These are phyloP conservation scores for Apiotrichum akiyoshidainum DNA, from an alignment of 1,284 basidiomycete genomes.

Conservation along the genomic window DNA sequence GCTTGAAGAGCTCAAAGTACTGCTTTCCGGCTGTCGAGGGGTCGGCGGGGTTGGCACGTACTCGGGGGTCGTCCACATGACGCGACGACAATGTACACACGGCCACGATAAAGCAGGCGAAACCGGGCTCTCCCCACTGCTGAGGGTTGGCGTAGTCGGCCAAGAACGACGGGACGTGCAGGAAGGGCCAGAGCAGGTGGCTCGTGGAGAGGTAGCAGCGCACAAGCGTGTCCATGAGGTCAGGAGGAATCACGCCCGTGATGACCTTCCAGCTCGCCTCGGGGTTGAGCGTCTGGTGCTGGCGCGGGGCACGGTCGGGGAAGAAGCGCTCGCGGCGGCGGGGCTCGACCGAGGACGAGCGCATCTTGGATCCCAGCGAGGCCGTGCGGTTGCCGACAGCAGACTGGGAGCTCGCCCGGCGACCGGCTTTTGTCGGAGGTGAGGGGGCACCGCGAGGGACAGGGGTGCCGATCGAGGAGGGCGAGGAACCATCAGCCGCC, in stretches of 20 bases:
- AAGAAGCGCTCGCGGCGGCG: conserved; percentile 45
- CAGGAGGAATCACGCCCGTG: conserved; percentile 78
- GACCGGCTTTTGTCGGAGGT: conserved; percentile 7
- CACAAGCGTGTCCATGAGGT: conserved; percentile 74
- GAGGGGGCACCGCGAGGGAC: conserved; percentile 10
- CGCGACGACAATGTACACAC: conserved; percentile 82
- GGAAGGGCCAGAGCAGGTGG: conserved; percentile 84
- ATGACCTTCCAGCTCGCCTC: conserved; percentile 65
- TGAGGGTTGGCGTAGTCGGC: conserved; percentile 82
- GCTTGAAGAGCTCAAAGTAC: conserved; percentile 81
- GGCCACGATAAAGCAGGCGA: conserved; percentile 82
- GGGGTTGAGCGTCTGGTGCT: conserved; percentile 68
- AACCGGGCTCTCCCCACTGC: conserved; percentile 89
- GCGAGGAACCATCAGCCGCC: conserved; percentile 18
- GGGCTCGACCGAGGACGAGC: conserved; percentile 22
- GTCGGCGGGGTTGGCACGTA: conserved; percentile 71
- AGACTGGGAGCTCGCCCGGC: conserved; percentile 22
- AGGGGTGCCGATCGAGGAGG: conserved; percentile 15
- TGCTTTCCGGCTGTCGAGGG: conserved; percentile 80
- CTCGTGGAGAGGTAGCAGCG: conserved; percentile 70
- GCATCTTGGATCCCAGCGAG: conserved; percentile 13
- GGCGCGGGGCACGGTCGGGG: conserved; percentile 66
- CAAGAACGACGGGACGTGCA: conserved; percentile 83
- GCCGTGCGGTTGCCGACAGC: conserved; percentile 10
- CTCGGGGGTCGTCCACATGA: conserved; percentile 83